These are phyloP conservation scores for Hypoxylon sp. DNA, from an alignment of 2,329 filamentous ascomycete genomes.

Conservation along the genomic window DNA sequence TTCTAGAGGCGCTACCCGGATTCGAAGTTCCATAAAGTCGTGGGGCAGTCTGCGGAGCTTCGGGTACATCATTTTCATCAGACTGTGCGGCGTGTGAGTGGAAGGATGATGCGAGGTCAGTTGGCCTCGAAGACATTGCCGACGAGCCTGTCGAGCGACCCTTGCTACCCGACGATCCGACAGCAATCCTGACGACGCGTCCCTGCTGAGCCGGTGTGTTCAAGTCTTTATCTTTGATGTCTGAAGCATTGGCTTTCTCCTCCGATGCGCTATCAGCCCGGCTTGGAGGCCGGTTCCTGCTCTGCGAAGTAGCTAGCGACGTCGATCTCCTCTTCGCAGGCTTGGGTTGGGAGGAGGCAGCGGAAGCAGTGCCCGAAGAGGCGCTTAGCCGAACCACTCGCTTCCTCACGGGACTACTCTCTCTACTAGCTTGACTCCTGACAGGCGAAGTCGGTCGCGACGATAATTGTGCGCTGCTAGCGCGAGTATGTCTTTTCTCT, in stretches of 20 bases:
- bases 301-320: conserved; percentile 54
- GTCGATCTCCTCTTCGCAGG: conserved; percentile 58
- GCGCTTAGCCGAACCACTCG: conserved; percentile 66
- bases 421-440: conserved; percentile 52
- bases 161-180: conserved; percentile 59
- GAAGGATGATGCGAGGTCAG: conserved; percentile 50
- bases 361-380: conserved; percentile 48
- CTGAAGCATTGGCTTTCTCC: conserved; percentile 48
- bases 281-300: conserved; percentile 51
- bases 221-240: conserved; percentile 50
- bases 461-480: conserved; percentile 57
- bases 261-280: conserved; percentile 53
- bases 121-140: conserved; percentile 46
- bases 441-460: conserved; percentile 56
- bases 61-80: conserved; percentile 55
- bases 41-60: conserved; percentile 60
- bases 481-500: conserved; percentile 56
- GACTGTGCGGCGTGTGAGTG: conserved; percentile 39
- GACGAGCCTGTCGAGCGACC: conserved; percentile 51
- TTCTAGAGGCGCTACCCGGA: conserved; percentile 63
- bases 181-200: conserved; percentile 63
- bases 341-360: conserved; percentile 39
- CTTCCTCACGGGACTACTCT: conserved; percentile 63
- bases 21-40: conserved; percentile 57
- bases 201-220: conserved; percentile 64